Percentiles rank a stretch among this genome's conserved stretches.
Evolutionary conservation across 306 rosid genomes (phyloP).

Genomic region (Potentilla sterilis): DNA sequence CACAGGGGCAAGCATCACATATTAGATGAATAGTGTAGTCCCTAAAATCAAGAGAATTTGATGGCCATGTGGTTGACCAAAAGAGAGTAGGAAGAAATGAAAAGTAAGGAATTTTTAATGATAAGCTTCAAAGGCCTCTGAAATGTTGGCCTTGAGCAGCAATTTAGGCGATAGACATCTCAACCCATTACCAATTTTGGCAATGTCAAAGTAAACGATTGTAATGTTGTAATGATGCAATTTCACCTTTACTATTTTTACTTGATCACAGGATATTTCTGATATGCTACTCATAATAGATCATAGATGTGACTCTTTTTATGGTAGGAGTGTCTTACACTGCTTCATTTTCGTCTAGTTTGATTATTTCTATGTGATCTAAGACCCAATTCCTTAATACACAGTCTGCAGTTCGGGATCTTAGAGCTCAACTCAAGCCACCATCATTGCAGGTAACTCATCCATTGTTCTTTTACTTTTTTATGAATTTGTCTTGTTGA

Average conservation of each 20-base stretch:
- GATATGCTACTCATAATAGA: not conserved
- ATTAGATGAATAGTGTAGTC: not conserved
- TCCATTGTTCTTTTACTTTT: not conserved
- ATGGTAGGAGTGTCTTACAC: not conserved
- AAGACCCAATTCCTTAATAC: constrained; percentile 24
- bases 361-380: not conserved
- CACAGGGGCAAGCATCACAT: not conserved
- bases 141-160: not conserved
- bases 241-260: not conserved
- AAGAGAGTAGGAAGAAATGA: not conserved
- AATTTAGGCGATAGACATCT: not conserved
- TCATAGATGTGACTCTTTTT: not conserved
- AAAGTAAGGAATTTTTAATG: not conserved
- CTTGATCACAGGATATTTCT: not conserved
- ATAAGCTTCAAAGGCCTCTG: not conserved
- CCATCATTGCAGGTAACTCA: constrained; percentile 82
- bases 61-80: not conserved
- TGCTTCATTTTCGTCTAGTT: not conserved
- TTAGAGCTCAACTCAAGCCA: constrained; percentile 84
- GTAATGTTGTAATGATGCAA: not conserved
- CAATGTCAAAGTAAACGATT: not conserved
- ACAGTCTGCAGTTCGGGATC: constrained; percentile 87
- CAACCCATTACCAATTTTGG: not conserved
- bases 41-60: not conserved
- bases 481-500: constrained; percentile 8